phyloP scores from a whole-genome alignment of 2,329 filamentous ascomycete genomes.

The Trichophyton benhamiae region DNA sequence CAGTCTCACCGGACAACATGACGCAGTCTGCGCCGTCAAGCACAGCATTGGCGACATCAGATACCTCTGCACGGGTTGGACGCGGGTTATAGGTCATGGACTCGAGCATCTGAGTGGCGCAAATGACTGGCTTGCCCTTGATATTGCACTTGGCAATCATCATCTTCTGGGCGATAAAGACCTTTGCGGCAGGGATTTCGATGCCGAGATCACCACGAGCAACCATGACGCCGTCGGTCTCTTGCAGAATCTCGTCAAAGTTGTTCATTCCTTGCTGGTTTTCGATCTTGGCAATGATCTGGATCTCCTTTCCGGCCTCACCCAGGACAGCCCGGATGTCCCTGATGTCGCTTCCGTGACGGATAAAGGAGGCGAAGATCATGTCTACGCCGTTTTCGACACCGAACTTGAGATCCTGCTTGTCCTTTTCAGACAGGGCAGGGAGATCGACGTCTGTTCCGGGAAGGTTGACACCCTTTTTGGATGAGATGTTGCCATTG shows the following conservation, averaged over 20 bases:
- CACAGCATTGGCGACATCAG: constrained; percentile 94
- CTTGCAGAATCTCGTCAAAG: constrained; percentile 89
- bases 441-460: constrained; percentile 98
- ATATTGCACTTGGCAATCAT: constrained; percentile 99
- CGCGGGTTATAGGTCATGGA: constrained; percentile 99
- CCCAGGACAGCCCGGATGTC: constrained; percentile 87
- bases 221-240: constrained; percentile 99
- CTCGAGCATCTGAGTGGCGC: constrained; percentile 98
- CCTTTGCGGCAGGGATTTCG: constrained; percentile 95
- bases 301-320: constrained; percentile 84
- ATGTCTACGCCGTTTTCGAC: constrained; percentile 99
- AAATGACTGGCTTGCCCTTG: constrained; percentile 96
- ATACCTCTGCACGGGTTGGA: constrained; percentile 94
- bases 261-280: constrained; percentile 99
- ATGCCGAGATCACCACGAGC: constrained; percentile 97
- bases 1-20: constrained; percentile 98
- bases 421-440: constrained; percentile 95
- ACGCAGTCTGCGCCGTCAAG: constrained; percentile 97
- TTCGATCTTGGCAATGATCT: constrained; percentile 99
- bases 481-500: constrained; percentile 97
- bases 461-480: constrained; percentile 98
- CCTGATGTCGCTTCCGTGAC: constrained; percentile 80
- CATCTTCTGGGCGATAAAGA: constrained; percentile 99
- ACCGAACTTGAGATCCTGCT: constrained; percentile 83
- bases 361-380: constrained; percentile 98